Base-by-base conservation (phyloP, 768 basidiomycete species). In the Amanita rubescens region DNA sequence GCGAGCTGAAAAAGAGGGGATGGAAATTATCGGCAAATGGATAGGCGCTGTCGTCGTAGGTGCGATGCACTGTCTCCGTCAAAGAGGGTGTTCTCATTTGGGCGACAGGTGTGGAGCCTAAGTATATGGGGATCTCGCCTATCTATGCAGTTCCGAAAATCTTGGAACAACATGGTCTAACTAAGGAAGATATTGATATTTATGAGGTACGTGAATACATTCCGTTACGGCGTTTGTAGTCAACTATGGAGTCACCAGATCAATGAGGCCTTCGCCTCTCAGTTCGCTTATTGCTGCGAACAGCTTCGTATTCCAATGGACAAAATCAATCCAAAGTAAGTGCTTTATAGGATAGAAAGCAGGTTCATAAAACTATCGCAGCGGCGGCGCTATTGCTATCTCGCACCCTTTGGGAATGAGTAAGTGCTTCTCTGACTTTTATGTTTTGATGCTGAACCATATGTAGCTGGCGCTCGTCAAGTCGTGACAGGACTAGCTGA, bases 211-310 rank as follows among this genome's bases (percentile, higher is more conserved):
- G 65, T 32, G n/a, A 17, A 50, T 33, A 46, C 35, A 30, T 24
- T 8, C n/a, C 17, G 14, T 9, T 9, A 11, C 32, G 9, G 8
- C 1, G n/a, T 15, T 25, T n/a, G 15, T 39, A 47, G 51, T 22
- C 51, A 19, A 50, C 45, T 39, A 32, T 20, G n/a, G 3, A 17
- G 20, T 49, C 25, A 55, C 10, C 57, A 91, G 88, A 87, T 90
- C 58, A 91, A 92, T 53, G 88, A 94, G 67, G 93, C 93, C 0
- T 95, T 94, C 56, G 92, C 91, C 0, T 93, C 90, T 1, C 93
- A 95, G 63, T 94, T 91, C 55, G 90, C 88, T n/a, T 87, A 93
- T 69, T 94, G 90, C 49, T 82, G 94, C 7, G 87, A 94, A 61
- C 74, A 90, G 62, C 76, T 94, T 22, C 72, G 76, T 24, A 75